Evolutionary conservation across 345 rosid genomes (phyloP).

Genomic region (Zanthoxylum bungeanum): DNA sequence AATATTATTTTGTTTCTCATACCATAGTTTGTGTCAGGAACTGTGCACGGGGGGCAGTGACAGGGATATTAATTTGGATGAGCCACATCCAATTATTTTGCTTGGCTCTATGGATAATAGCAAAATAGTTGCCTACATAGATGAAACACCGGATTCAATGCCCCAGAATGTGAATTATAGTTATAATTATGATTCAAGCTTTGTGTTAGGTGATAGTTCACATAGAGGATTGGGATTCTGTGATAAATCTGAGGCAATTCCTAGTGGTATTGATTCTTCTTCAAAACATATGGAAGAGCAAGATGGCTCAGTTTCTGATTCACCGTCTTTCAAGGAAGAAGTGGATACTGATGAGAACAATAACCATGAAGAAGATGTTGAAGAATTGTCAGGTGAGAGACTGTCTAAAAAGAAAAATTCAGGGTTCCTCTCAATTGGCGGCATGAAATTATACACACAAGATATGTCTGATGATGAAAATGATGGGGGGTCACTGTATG

Average conservation of each 20-base stretch:
- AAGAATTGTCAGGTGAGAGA: slow-evolving; percentile 28
- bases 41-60: slow-evolving; percentile 4
- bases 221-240: slow-evolving; percentile 66
- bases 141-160: slow-evolving; percentile 43
- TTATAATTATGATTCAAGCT: slow-evolving; percentile 59
- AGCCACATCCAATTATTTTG: no score
- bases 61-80: no score
- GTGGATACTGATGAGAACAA: slow-evolving; percentile 27
- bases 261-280: slow-evolving; percentile 40
- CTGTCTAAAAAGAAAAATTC: slow-evolving; percentile 48
- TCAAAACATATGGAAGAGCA: slow-evolving; percentile 40
- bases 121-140: slow-evolving; percentile 57
- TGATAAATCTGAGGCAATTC: slow-evolving; percentile 49
- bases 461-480: slow-evolving; percentile 52
- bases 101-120: slow-evolving; percentile 43
- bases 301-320: slow-evolving; percentile 29
- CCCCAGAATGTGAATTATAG: slow-evolving; percentile 33
- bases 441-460: no score
- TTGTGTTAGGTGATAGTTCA: slow-evolving; percentile 55
- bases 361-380: slow-evolving; percentile 23
- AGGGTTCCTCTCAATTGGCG: slow-evolving; percentile 77
- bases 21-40: slow-evolving; percentile 33
- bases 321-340: slow-evolving; percentile 31
- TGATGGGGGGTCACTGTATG: slow-evolving; percentile 38
- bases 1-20: slow-evolving; percentile 15